These are phyloP conservation scores for Emmonsiellopsis sp. DNA, from an alignment of 2,329 filamentous ascomycete genomes.

Conservation along the genomic window DNA sequence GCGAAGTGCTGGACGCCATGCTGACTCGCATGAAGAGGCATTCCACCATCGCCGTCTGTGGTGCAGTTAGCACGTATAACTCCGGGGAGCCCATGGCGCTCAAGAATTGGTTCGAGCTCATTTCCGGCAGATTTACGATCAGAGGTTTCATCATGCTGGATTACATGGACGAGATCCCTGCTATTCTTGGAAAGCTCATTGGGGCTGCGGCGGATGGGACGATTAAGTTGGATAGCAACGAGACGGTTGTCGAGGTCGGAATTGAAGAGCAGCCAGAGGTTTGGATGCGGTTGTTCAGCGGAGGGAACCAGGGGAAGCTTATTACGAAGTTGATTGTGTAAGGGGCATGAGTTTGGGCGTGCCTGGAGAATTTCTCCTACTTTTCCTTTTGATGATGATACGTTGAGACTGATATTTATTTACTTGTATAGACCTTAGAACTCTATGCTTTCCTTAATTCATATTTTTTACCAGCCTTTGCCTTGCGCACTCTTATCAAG, in stretches of 20 bases:
- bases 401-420: too few relatives aligned
- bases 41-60: conserved; percentile 62
- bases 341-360: too few relatives aligned
- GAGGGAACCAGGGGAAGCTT: not conserved
- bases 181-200: conserved; percentile 51
- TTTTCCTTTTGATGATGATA: too few relatives aligned
- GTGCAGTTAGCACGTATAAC: conserved; percentile 62
- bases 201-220: conserved; percentile 64
- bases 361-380: too few relatives aligned
- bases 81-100: conserved; percentile 45
- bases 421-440: too few relatives aligned
- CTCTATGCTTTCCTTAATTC: too few relatives aligned
- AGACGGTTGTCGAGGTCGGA: not conserved
- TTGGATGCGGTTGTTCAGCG: not conserved
- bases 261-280: not conserved
- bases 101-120: conserved; percentile 36
- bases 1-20: conserved; percentile 59
- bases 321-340: not conserved
- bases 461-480: too few relatives aligned
- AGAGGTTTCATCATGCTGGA: conserved; percentile 69
- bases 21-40: conserved; percentile 52
- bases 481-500: too few relatives aligned
- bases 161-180: conserved; percentile 47
- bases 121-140: conserved; percentile 40
- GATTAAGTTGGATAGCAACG: conserved; percentile 40